A percentile compares a stretch with the other conserved stretches of the same genome.
Evolutionary conservation across 352 stramenopile species (phyloP).

Genomic region (Pythium scleroteichum): DNA sequence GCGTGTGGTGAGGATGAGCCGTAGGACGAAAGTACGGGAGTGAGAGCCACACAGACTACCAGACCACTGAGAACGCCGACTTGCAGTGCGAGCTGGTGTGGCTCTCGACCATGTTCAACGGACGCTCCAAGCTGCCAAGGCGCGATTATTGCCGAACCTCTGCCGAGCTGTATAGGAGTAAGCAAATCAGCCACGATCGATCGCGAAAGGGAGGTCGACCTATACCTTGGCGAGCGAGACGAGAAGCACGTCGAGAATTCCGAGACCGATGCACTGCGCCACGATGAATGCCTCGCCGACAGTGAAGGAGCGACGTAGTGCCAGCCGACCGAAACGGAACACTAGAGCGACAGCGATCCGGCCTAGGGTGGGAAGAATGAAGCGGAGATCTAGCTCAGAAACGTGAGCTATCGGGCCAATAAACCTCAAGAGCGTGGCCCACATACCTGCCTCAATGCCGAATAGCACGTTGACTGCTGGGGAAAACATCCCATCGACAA

Average conservation of each 20-base stretch:
- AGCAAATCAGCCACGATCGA: too few species aligned
- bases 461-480: constrained; percentile 20
- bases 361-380: constrained; percentile 39
- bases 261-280: constrained; percentile 56
- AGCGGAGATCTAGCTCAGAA: constrained; percentile 26
- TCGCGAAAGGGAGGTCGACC: too few species aligned
- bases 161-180: too few species aligned
- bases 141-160: neutral
- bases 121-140: constrained; percentile 18
- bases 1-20: constrained; percentile 43
- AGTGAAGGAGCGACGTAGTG: constrained; percentile 68
- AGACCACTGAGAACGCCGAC: constrained; percentile 54
- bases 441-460: constrained; percentile 30
- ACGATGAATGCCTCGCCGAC: constrained; percentile 71
- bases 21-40: constrained; percentile 45
- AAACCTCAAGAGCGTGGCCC: neutral
- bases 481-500: constrained; percentile 46
- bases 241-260: constrained; percentile 51
- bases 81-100: constrained; percentile 57
- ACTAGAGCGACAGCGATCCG: constrained; percentile 37
- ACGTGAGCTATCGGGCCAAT: neutral
- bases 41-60: constrained; percentile 46
- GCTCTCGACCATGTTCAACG: constrained; percentile 27
- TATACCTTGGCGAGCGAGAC: constrained; percentile 46
- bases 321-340: constrained; percentile 41